Evolutionary conservation across 2,329 filamentous ascomycete species (phyloP), one percentile per base, ranked within the genome.

Genomic region (Mariannaea sp.): DNA sequence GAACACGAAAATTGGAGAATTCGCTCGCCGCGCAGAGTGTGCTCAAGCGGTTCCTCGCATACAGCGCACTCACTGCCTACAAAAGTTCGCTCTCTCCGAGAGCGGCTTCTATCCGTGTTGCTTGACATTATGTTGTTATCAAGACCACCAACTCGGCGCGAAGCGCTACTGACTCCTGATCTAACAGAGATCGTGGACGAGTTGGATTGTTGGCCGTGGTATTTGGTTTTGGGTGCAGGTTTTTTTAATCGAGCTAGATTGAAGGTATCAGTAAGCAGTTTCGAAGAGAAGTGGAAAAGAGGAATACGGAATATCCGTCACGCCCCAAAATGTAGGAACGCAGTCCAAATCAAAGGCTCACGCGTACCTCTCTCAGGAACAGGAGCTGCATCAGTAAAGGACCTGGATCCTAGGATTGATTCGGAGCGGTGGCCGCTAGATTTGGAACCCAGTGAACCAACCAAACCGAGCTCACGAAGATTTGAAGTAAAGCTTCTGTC

Each of bases 1-100:
- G 87, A 84, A 74, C 94, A 99, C 5, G 92, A 95, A 67, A 99
- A 94, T 71, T 97, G 94, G 48, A 99, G 79, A 57, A 99, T 92
- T 62, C 92, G 86, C 76, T 99, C 94, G 55, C 94, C 94, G 44
- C 90, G 89, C 40, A 99, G 80, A 3, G 92, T 99, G 72, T 97
- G 93, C 73, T 97, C 94, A 57, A 99, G 77, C 3, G 92, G 92
- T 75, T 99, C 94, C 71, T 99, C 94, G 70, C 94, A 99, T 13
- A 97, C 92, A 44, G 92, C 90, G 74, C 94, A 99, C 76, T 95
- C 90, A 70, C 86, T 92, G 39, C 94, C 94, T 49, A 97, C 89
- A 74, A 97, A 97, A 2, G 93, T 99, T 70, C 94, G 84, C 75
- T 97, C 93, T 68, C 92, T 83, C 69, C 94, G 84, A 61, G 86